Conservation (phyloP, 257 asterid genomes). For the Lantana camara region DNA sequence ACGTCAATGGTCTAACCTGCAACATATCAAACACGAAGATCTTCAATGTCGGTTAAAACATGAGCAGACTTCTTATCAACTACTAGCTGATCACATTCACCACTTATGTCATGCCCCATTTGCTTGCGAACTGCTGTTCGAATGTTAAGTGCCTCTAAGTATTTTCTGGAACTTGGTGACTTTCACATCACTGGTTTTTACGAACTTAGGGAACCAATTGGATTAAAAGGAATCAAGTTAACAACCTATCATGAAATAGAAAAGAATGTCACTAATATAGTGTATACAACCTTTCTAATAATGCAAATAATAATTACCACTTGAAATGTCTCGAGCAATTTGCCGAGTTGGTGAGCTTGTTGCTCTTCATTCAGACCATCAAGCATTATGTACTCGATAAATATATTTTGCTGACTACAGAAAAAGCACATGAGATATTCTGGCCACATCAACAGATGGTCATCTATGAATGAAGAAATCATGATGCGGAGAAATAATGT, state of each 20-base stretch:
- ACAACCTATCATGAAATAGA: slow-evolving; percentile 69
- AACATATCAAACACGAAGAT: too few species aligned
- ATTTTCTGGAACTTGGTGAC: slow-evolving; percentile 72
- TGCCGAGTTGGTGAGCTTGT: too few species aligned
- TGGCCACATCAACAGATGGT: too few species aligned
- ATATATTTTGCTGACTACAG: too few species aligned
- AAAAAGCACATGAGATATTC: too few species aligned
- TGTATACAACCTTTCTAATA: background rate
- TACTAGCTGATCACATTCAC: slow-evolving; percentile 97
- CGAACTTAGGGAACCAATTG: slow-evolving; percentile 76
- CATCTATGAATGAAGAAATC: too few species aligned
- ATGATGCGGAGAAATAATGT: slow-evolving; percentile 44
- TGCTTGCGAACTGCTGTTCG: slow-evolving; percentile 90
- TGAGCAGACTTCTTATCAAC: slow-evolving; percentile 52
- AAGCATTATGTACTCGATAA: too few species aligned
- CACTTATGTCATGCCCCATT: slow-evolving; percentile 99
- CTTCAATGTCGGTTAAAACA: slow-evolving; percentile 78
- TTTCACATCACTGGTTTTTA: slow-evolving; percentile 61
- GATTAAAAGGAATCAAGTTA: slow-evolving; percentile 94
- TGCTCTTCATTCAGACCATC: too few species aligned
- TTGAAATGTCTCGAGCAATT: slow-evolving; percentile 67
- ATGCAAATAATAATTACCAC: slow-evolving; percentile 52
- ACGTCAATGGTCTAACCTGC: too few species aligned
- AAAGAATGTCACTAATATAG: slow-evolving; percentile 15
- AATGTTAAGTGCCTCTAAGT: slow-evolving; percentile 73